Evolutionary conservation across 805 yeast genomes (phyloP), one percentile per base, ranked within the genome.

Genomic region (Saccharomyces jurei): DNA sequence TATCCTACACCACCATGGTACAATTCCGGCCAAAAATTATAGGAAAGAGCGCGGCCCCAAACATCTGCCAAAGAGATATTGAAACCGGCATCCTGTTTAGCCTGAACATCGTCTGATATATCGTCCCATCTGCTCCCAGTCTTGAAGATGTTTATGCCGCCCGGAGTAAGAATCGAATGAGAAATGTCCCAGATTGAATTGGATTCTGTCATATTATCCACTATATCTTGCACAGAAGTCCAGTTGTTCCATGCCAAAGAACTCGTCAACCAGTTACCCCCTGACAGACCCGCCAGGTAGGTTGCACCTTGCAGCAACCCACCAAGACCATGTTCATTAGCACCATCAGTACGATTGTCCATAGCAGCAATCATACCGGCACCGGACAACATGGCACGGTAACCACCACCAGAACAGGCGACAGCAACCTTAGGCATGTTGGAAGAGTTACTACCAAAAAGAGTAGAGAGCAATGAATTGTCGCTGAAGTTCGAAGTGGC

Each of bases 351-450:
- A 60, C 95, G 75, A 63, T 82, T 81, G 67, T 89, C 97, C 86
- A 87, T 71, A 0, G 92, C 96, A 2, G 92, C 75, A 26, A 89
- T 71, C 67, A 83, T 82, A 41, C 96, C 96, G 14, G 96, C 96
- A 4, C 96, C 96, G 54, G 77, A 71, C 49, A 89, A 72, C 89
- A 90, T 88, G 46, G 97, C 96, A 58, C 97, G 78, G 69, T 87
- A 89, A 4, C 97, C 96, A 66, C 97, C 97, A 50, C 96, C 96
- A 13, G 88, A 78, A 58, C 84, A 82, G 11, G 90, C 84, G 30
- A 80, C 60, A 4, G 82, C 90, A 51, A 86, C 74, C 51, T 77
- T 74, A 54, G 71, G 70, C 25, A 53, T 56, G 48, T 58, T 58
- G 9, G 59, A 56, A 26, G 54, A 49, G 41, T 59, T 56, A 41